Evolutionary conservation across 2,329 filamentous ascomycete genomes (phyloP), one percentile per base, ranked within the genome.

Genomic region (Colletotrichum paranaense): DNA sequence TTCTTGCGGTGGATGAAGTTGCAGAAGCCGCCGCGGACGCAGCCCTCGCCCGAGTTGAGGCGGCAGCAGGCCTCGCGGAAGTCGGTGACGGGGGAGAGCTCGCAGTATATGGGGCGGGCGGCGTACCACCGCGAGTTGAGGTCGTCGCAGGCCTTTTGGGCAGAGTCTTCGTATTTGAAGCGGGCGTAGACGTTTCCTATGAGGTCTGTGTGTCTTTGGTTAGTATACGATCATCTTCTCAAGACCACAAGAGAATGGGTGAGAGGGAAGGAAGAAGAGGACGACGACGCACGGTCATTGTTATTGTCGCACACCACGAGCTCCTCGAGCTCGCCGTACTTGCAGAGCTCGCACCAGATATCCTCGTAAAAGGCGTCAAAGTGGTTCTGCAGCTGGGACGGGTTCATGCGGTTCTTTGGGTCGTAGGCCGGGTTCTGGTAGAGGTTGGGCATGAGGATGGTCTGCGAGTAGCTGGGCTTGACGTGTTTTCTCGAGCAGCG

Each of bases 301-400:
- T 98, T 98, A 85, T 99, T 99, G 87, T 99, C 97, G 86, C 97
- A 99, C 3, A 99, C 96, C 14, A 99, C 97, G 14, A 99, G 91
- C 86, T 99, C 97, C 86, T 99, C 97, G 46, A 98, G 89, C 86
- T 98, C 95, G 78, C 97, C 97, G 83, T 97, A 99, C 86, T 97
- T 95, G 92, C 97, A 98, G 88, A 99, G 94, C 90, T 99, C 97
- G 87, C 96, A 98, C 96, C 97, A 99, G 77, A 99, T 95, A 83
- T 99, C 97, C 87, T 99, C 97, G 88, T 99, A 99, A 85, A 99
- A 99, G 80, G 97, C 97, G 85, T 99, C 97, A 82, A 99, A 99
- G 90, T 99, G 97, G 87, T 98, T 98, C 86, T 98, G 96, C 82
- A 98, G 93, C 88, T 99, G 97, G 78, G 91, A 93, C 7, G 95